Conservation (phyloP, 805 yeast genomes). For the Saccharomyces paradoxus region DNA sequence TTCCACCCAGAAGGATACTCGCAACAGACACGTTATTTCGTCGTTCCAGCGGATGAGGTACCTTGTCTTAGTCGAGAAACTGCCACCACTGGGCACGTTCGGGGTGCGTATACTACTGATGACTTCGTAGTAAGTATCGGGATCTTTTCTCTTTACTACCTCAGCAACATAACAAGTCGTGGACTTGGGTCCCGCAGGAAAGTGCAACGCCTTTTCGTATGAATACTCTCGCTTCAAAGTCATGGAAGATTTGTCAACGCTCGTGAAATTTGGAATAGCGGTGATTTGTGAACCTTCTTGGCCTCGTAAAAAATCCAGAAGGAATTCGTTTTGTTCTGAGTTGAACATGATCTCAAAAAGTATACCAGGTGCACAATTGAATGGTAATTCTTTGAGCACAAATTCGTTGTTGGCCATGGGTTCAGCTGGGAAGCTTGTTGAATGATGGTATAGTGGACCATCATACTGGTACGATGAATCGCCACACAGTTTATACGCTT, state of each 20-base stretch:
- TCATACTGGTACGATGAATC: conserved; percentile 38
- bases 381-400: conserved; percentile 41
- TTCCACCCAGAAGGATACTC: conserved; percentile 63
- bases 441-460: conserved; percentile 62
- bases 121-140: conserved; percentile 47
- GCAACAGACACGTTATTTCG: conserved; percentile 49
- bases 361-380: conserved; percentile 71
- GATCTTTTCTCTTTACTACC: conserved; percentile 43
- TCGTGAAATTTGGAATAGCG: conserved; percentile 27
- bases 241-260: conserved; percentile 20
- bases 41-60: conserved; percentile 70
- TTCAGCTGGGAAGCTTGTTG: conserved; percentile 44
- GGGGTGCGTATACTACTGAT: conserved; percentile 70
- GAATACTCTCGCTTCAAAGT: conserved; percentile 41
- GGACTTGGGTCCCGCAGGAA: conserved; percentile 86
- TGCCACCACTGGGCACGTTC: conserved; percentile 87
- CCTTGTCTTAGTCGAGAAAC: conserved; percentile 68
- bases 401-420: conserved; percentile 43
- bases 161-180: conserved; percentile 65
- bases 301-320: conserved; percentile 35
- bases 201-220: conserved; percentile 68
- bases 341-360: conserved; percentile 69
- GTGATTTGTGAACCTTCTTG: conserved; percentile 33
- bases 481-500: conserved; percentile 27
- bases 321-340: conserved; percentile 37